phyloP scores from a whole-genome alignment of 1,284 basidiomycete species.

The Mrakiaceae sp. region DNA sequence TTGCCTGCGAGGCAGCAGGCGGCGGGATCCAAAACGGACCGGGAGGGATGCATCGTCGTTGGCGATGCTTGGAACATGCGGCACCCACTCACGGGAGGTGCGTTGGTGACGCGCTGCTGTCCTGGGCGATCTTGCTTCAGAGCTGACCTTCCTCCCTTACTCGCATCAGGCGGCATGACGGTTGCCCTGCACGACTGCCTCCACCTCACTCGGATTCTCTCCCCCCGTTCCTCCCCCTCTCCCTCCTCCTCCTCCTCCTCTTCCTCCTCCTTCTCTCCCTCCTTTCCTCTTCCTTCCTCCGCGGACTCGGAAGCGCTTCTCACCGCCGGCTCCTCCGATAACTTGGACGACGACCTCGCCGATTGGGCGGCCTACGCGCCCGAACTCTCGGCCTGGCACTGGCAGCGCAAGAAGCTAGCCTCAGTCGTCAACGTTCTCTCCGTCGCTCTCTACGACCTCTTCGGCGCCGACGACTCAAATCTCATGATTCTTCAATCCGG shows the following conservation, averaged over 20 bases:
- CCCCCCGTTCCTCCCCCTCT: conserved; percentile 37
- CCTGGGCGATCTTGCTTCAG: neutral
- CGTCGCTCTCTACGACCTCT: conserved; percentile 82
- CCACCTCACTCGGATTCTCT: conserved; percentile 53
- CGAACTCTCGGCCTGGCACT: conserved; percentile 64
- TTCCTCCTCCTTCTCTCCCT: neutral
- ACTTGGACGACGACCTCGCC: conserved; percentile 26
- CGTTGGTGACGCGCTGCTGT: conserved; percentile 3
- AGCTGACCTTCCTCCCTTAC: neutral
- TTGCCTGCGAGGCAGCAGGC: conserved; percentile 74
- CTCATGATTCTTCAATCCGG: conserved; percentile 78
- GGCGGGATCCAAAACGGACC: conserved; percentile 27
- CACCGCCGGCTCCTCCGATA: conserved; percentile 22
- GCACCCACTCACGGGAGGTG: conserved; percentile 84
- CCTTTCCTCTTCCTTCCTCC: too few relatives aligned
- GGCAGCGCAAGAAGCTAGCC: conserved; percentile 65
- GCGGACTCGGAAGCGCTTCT: conserved; percentile 19
- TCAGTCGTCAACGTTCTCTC: conserved; percentile 83
- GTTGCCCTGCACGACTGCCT: conserved; percentile 80
- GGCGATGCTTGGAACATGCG: conserved; percentile 99
- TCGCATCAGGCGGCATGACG: conserved; percentile 63
- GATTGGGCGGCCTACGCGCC: conserved; percentile 54
- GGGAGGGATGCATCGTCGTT: conserved; percentile 69
- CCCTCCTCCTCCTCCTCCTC: neutral
- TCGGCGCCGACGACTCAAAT: conserved; percentile 69